phyloP scores from a whole-genome alignment of 176 grass and related monocot species.

The Cocos nucifera region DNA sequence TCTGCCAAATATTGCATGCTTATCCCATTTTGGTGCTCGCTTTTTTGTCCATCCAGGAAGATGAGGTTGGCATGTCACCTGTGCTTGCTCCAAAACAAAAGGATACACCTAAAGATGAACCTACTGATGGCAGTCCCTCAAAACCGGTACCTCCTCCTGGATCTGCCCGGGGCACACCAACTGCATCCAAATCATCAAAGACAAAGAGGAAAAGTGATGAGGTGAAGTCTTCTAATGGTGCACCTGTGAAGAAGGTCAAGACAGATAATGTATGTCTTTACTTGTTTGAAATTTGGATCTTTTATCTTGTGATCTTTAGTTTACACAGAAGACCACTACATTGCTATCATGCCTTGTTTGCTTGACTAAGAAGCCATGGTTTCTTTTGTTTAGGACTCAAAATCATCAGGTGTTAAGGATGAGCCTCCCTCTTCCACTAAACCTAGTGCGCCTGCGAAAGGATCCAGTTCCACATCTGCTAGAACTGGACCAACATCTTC shows the following conservation, averaged over 20 bases:
- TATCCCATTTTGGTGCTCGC: constrained; percentile 11
- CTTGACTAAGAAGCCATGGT: too few species aligned
- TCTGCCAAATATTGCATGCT: too few species aligned
- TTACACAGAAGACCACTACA: too few species aligned
- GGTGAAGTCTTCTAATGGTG: constrained; percentile 34
- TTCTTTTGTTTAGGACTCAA: constrained; percentile 36
- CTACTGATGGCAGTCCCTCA: constrained; percentile 55
- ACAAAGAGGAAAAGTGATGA: constrained; percentile 90
- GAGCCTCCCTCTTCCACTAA: constrained; percentile 38
- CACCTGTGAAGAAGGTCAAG: constrained; percentile 73
- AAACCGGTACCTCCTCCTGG: constrained; percentile 41
- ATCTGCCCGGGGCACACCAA: constrained; percentile 40
- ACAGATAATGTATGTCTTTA: constrained; percentile 55
- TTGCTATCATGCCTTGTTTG: too few species aligned
- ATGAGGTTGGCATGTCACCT: constrained; percentile 58
- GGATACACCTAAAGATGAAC: constrained; percentile 71
- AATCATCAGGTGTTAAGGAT: constrained; percentile 42
- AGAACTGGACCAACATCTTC: constrained; percentile 15
- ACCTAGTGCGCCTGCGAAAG: constrained; percentile 29
- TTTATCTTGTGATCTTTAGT: too few species aligned
- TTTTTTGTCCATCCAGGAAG: constrained; percentile 39
- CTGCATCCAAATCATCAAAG: constrained; percentile 75
- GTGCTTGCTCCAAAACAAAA: constrained; percentile 80
- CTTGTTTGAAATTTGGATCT: neutral
- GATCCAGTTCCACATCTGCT: constrained; percentile 3